Evolutionary conservation across 352 stramenopile genomes (phyloP).

Genomic region (Albugo candida): DNA sequence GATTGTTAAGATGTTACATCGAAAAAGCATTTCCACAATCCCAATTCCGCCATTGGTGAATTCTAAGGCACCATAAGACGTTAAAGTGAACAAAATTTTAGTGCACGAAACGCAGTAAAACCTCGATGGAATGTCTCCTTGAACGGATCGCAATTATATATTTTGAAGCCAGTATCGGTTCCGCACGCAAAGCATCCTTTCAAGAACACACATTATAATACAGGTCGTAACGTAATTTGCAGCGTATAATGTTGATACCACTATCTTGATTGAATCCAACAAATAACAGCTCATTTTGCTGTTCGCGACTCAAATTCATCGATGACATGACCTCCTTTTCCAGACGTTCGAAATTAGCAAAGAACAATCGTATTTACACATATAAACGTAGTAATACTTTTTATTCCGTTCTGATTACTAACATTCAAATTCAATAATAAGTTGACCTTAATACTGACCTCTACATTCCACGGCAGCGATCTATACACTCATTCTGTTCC

Average conservation of each 20-base stretch:
- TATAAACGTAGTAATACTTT: no score
- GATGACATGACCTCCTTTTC: conserved; percentile 9
- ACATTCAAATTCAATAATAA: no score
- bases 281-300: conserved; percentile 87
- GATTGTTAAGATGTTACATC: conserved; percentile 95
- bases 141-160: conserved; percentile 97
- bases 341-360: neutral
- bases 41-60: conserved; percentile 92
- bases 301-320: conserved; percentile 76
- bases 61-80: conserved; percentile 17
- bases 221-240: neutral
- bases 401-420: no score
- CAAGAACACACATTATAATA: neutral
- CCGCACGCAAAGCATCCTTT: conserved; percentile 87
- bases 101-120: conserved; percentile 5
- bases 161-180: conserved; percentile 93
- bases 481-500: no score
- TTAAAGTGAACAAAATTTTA: neutral
- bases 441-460: no score
- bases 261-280: conserved; percentile 91
- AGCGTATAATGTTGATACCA: conserved; percentile 18
- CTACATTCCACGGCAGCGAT: no score
- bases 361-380: no score
- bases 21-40: conserved; percentile 98
- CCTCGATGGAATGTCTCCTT: conserved; percentile 92